Evolutionary conservation across 2,329 filamentous ascomycete species (phyloP).

Genomic region (Penicillium paneum): DNA sequence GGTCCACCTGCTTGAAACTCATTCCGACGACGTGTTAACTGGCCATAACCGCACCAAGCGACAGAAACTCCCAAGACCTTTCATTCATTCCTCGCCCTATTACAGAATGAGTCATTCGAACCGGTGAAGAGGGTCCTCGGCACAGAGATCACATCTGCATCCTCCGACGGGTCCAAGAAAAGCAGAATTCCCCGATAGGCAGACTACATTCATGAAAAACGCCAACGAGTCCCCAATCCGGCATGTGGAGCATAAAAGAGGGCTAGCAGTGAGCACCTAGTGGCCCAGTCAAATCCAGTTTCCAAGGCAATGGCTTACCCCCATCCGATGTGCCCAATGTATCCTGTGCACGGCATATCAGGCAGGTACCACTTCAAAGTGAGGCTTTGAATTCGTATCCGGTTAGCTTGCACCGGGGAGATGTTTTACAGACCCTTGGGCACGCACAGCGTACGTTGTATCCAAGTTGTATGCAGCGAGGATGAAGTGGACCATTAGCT

Average conservation of each 20-base stretch:
- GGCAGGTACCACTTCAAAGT: slow-evolving; percentile 9
- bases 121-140: slow-evolving; percentile 1
- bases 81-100: background rate
- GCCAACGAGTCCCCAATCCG: background rate
- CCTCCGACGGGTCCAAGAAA: background rate
- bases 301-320: background rate
- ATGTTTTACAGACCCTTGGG: slow-evolving; percentile 4
- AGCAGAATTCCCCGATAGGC: background rate
- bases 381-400: slow-evolving; percentile 9
- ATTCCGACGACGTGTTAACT: background rate
- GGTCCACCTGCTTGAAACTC: background rate
- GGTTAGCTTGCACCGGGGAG: background rate
- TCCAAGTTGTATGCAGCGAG: background rate
- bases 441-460: slow-evolving; percentile 1
- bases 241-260: background rate
- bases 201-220: background rate
- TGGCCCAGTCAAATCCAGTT: background rate
- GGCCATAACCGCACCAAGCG: slow-evolving; percentile 5
- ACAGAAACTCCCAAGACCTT: background rate
- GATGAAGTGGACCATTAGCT: background rate
- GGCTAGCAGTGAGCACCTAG: background rate
- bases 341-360: slow-evolving; percentile 5
- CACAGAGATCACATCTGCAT: background rate
- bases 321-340: slow-evolving; percentile 10
- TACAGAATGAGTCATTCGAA: slow-evolving; percentile 6